Conservation (phyloP, 805 yeast genomes). For the Nakazawaea sp. region DNA sequence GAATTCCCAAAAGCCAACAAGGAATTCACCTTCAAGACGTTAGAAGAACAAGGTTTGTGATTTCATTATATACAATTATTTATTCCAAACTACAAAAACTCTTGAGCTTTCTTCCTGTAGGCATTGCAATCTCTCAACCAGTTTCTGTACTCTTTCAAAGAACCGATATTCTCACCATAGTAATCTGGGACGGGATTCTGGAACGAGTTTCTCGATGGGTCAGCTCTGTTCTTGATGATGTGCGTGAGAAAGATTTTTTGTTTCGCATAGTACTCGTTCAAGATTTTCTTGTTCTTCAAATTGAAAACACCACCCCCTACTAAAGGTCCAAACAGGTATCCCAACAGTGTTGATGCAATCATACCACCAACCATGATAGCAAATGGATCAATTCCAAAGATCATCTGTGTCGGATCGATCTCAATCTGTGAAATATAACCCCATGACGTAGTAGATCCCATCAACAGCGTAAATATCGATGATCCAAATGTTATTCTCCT, state of each 20-base stretch:
- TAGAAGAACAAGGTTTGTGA: slow-evolving; percentile 55
- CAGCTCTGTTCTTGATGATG: slow-evolving; percentile 75
- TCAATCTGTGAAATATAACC: slow-evolving; percentile 72
- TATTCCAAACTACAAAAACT: slow-evolving; percentile 66
- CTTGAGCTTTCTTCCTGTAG: slow-evolving; percentile 74
- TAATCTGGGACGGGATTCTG: slow-evolving; percentile 97
- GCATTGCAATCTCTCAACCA: slow-evolving; percentile 96
- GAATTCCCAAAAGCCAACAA: slow-evolving; percentile 45
- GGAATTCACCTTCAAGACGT: slow-evolving; percentile 49
- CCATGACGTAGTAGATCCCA: slow-evolving; percentile 66
- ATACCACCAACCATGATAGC: slow-evolving; percentile 73
- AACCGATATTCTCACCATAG: slow-evolving; percentile 92
- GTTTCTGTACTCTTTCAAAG: slow-evolving; percentile 79
- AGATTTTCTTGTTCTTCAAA: slow-evolving; percentile 36
- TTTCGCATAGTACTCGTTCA: slow-evolving; percentile 46
- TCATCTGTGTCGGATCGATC: slow-evolving; percentile 79
- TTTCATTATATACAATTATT: too few relatives aligned
- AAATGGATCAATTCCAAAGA: slow-evolving; percentile 87
- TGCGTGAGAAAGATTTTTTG: slow-evolving; percentile 71
- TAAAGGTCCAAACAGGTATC: slow-evolving; percentile 80
- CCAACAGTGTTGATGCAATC: slow-evolving; percentile 64
- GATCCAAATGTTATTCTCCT: slow-evolving; percentile 62
- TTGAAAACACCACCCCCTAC: slow-evolving; percentile 67
- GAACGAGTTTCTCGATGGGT: slow-evolving; percentile 85
- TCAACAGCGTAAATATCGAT: slow-evolving; percentile 59